Base-by-base conservation (phyloP, 2,329 filamentous ascomycete genomes). In the Stachybotrys chlorohalonatus region DNA sequence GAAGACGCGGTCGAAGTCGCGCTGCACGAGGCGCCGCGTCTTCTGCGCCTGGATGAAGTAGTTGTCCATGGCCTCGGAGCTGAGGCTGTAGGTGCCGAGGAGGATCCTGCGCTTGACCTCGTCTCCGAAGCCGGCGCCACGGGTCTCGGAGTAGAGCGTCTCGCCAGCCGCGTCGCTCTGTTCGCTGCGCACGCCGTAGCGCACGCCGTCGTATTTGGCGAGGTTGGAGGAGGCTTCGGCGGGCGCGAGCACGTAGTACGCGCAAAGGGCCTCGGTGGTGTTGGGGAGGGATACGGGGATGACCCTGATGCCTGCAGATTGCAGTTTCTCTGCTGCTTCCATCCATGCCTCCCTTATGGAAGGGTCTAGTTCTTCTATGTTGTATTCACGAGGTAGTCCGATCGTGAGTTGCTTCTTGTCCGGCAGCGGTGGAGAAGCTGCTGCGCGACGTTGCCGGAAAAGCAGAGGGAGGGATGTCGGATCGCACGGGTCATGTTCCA, bases 201-300 rank as follows among this genome's bases (percentile, higher is more conserved):
- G 87, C n/a, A 97, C 84, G 17, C 94, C 94, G 64, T 99, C 95
- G 69, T 96, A 99, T 68, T 95, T 96, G 55, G 94, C 90, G 2
- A 99, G 82, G 64, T 99, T 99, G 15, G 93, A 97, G 1, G 90
- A 90, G 4, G 94, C 94, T 72, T 99, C 94, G 15, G 94, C 93
- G 0, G 94, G 90, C 1, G 94, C 95, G 54, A 99, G 84, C 55
- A 99, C 82, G 70, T 99, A 99, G 75, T 99, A 99, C 39, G 94
- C 89, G 17, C 91, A 89, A 1, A 99, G 81, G 0, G 94, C 93
- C 61, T 89, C 85, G 58, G 84, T 86, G 1, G 93, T 99, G 1
- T 86, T 83, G 0, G 93, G 92, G 5, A 99, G 78, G 2, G 87
- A 90, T 15, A 97, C 81, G 1, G 88, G 81, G 11, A 90, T 82